Evolutionary conservation across 2,329 filamentous ascomycete species (phyloP).

Genomic region (Didymella pinodella): DNA sequence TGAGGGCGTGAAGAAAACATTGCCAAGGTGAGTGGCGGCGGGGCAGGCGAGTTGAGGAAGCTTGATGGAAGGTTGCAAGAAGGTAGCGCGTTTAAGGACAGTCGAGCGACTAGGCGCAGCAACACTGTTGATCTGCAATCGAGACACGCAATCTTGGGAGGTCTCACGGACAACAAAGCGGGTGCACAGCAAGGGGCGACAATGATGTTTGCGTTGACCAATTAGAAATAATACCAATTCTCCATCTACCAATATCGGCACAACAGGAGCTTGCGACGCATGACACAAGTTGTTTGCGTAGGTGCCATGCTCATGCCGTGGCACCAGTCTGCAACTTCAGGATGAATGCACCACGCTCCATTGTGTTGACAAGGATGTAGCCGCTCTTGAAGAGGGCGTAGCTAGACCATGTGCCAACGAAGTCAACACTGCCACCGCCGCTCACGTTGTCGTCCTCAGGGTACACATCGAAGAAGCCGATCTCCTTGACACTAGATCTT

Average conservation of each 20-base stretch:
- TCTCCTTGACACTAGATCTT: not conserved
- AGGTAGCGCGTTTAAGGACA: not conserved
- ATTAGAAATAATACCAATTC: not conserved
- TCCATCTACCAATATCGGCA: constrained; percentile 4
- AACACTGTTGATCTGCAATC: constrained; percentile 8
- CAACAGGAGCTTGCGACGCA: constrained; percentile 1
- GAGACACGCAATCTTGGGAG: not conserved
- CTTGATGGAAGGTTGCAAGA: constrained; percentile 4
- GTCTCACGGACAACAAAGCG: constrained; percentile 8
- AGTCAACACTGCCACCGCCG: constrained; percentile 52
- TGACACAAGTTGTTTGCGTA: not conserved
- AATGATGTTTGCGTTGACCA: not conserved
- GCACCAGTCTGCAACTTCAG: constrained; percentile 45
- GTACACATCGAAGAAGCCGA: constrained; percentile 46
- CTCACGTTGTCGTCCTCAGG: constrained; percentile 53
- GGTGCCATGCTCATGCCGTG: constrained; percentile 15
- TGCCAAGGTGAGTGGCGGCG: constrained; percentile 16
- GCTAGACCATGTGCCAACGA: constrained; percentile 55
- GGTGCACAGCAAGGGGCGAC: constrained; percentile 1
- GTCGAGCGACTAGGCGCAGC: not conserved
- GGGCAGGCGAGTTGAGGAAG: constrained; percentile 9
- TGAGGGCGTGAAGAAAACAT: constrained; percentile 1
- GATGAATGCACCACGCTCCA: constrained; percentile 52
- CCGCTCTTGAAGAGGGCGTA: constrained; percentile 53
- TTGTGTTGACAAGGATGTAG: constrained; percentile 52